Conservation (phyloP, 106 monocot genomes). For the Phalaenopsis equestris region DNA sequence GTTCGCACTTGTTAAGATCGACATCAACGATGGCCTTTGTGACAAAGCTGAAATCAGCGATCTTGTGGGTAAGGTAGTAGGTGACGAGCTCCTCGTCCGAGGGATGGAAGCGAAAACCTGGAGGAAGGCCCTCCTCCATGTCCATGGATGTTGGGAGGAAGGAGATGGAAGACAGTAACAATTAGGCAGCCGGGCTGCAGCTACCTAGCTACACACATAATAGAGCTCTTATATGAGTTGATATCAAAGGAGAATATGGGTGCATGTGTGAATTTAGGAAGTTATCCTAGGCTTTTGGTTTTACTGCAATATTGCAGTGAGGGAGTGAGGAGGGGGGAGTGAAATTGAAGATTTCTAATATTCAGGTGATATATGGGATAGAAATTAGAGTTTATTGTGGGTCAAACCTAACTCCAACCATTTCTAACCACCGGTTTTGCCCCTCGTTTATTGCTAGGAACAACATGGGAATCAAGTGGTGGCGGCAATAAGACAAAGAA, state of each 20-base stretch:
- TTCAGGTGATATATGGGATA: neutral
- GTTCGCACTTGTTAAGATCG: slow-evolving; percentile 76
- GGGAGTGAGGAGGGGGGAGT: neutral
- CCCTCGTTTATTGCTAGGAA: neutral
- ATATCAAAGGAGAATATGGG: neutral
- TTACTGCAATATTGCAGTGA: neutral
- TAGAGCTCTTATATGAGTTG: neutral
- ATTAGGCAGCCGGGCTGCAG: neutral
- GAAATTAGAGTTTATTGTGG: neutral
- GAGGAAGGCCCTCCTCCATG: slow-evolving; percentile 52
- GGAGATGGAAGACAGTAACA: neutral
- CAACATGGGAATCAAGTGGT: neutral
- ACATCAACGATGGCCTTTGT: slow-evolving; percentile 56
- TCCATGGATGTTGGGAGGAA: neutral
- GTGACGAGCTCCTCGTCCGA: slow-evolving; percentile 75
- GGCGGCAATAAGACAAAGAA: neutral
- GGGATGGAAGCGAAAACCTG: slow-evolving; percentile 74
- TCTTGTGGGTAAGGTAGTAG: slow-evolving; percentile 58
- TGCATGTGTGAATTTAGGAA: neutral
- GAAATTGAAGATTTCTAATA: neutral
- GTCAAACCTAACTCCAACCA: slow-evolving; percentile 5
- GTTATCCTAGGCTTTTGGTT: neutral
- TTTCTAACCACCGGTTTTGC: slow-evolving; percentile 6
- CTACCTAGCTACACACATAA: neutral
- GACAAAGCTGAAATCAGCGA: slow-evolving; percentile 40